Evolutionary conservation across 1,284 basidiomycete species (phyloP).

Genomic region (Trametes sp.): DNA sequence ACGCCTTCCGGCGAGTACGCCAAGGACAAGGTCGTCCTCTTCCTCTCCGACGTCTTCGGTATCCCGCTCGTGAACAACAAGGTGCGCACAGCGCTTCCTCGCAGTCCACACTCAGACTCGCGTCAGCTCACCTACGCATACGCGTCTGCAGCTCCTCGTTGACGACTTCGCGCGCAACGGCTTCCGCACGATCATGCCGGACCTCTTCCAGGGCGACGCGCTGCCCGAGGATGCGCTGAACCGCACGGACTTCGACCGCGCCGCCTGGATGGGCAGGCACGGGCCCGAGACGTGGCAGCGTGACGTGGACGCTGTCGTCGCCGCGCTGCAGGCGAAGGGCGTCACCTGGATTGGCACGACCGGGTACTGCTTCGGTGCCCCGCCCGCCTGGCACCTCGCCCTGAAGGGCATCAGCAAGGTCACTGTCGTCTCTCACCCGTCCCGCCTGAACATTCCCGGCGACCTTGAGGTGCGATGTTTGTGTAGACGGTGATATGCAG

Average conservation of each 20-base stretch:
- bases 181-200: conserved; percentile 66
- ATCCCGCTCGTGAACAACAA: conserved; percentile 61
- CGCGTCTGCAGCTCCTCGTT: conserved; percentile 56
- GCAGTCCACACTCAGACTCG: not conserved
- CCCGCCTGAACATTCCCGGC: conserved; percentile 65
- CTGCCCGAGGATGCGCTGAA: conserved; percentile 49
- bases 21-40: conserved; percentile 65
- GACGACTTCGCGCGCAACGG: conserved; percentile 81
- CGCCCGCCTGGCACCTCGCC: conserved; percentile 64
- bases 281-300: conserved; percentile 55
- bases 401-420: conserved; percentile 65
- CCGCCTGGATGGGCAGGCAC: conserved; percentile 60
- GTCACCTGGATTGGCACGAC: conserved; percentile 65
- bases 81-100: conserved; percentile 39
- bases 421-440: conserved; percentile 71
- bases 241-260: conserved; percentile 48
- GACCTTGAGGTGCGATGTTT: conserved; percentile 60
- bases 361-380: conserved; percentile 78
- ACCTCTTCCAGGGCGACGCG: conserved; percentile 69
- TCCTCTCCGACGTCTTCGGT: conserved; percentile 73
- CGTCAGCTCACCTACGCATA: not conserved
- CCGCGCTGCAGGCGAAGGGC: conserved; percentile 62
- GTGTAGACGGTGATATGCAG: not conserved
- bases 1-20: conserved; percentile 55
- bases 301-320: conserved; percentile 62